Percentiles rank a stretch among this genome's conserved stretches.
phyloP scores from a whole-genome alignment of 2,329 filamentous ascomycete species.

The Nemania sp. region DNA sequence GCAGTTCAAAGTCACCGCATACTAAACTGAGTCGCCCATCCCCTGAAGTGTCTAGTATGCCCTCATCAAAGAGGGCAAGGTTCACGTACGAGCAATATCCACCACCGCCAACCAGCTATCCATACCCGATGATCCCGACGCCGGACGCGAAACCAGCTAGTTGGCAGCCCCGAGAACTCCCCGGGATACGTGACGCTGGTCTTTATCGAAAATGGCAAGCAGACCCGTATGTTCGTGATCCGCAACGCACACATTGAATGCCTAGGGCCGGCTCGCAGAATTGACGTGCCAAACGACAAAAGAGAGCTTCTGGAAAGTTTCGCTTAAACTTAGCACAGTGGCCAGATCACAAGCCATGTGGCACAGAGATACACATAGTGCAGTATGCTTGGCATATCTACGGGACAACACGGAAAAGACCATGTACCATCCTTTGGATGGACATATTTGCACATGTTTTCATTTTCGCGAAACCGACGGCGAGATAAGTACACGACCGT shows the following conservation, averaged over 20 bases:
- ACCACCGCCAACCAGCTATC: slow-evolving; percentile 37
- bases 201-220: slow-evolving; percentile 55
- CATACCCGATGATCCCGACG: slow-evolving; percentile 36
- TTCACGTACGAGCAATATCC: slow-evolving; percentile 54
- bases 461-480: not conserved
- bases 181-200: slow-evolving; percentile 55
- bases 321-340: not conserved
- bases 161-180: slow-evolving; percentile 50
- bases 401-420: not conserved
- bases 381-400: not conserved
- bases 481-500: not conserved
- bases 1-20: slow-evolving; percentile 55
- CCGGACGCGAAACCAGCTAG: slow-evolving; percentile 45
- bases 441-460: not conserved
- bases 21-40: slow-evolving; percentile 39
- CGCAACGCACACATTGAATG: slow-evolving; percentile 14
- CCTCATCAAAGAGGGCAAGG: slow-evolving; percentile 53
- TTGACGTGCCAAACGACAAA: no score
- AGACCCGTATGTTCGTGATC: slow-evolving; percentile 52
- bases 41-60: slow-evolving; percentile 40
- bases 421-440: not conserved
- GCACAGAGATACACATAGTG: not conserved
- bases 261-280: no score
- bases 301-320: no score
- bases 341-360: not conserved